Evolutionary conservation across 176 grass and related monocot species (phyloP), one percentile per base, ranked within the genome.

Genomic region (Juncus effusus): DNA sequence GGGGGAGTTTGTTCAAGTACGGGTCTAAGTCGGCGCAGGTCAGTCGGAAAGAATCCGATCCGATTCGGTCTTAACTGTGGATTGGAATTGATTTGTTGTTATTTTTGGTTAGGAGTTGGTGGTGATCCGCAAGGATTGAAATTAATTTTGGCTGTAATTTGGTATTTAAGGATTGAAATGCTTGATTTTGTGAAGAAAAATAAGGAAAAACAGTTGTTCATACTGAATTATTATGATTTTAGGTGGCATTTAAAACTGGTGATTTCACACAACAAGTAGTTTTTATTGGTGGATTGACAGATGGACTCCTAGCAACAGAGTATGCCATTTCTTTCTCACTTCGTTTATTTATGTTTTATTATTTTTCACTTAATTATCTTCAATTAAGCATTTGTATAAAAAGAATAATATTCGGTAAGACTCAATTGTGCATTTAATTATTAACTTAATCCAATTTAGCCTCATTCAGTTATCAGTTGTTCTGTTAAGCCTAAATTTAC

Each of bases 231-330:
- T 78, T 58, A 63, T 61, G 39, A 39, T 75, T 75, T 72, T 62
- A 99, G 89, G 85, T 90, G 47, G 95, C 95, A 54, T 90, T 99
- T 65, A 90, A 64, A 86, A 90, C 83, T 62, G 83, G 83, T 50
- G 86, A 99, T 69, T 99, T 93, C 76, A 99, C 64, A 53, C 95
- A 93, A 15, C 95, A 99, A 78, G 86, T 94, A 36, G 86, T 99
- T 63, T 94, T 99, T 66, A 73, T 99, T 57, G 95, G 95, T 76
- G 95, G 95, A 67, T 84, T 94, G 73, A 83, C 89, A 14, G 89
- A 99, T 56, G 95, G 89, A 45, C 78, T 99, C 65, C 66, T 99
- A 77, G 95, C 95, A 69, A 90, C 89, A 12, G 76, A 99, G 95
- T 99, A 99, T 74, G 80, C 78, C 5, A 5, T 3, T 11, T 58